These are phyloP conservation scores for Geotrichum europaeum DNA, from an alignment of 1,139 yeast species.

Conservation along the genomic window DNA sequence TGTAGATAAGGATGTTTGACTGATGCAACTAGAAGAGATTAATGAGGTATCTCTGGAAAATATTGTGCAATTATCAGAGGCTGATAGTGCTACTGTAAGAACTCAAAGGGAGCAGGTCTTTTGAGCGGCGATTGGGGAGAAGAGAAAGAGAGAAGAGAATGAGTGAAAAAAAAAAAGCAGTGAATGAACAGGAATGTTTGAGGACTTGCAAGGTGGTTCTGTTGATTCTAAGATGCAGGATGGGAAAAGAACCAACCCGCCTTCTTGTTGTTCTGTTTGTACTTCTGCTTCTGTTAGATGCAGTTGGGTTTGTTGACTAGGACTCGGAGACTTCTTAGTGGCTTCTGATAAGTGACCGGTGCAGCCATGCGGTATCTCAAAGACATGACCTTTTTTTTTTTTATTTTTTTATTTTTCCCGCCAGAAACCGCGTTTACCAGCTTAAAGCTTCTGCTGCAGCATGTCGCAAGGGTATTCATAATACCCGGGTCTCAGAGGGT, in stretches of 20 bases:
- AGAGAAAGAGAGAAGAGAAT: neutral
- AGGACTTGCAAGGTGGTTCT: neutral
- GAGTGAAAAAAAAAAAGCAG: neutral
- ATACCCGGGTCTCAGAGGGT: too few species aligned
- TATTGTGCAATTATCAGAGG: too few species aligned
- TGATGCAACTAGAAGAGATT: too few species aligned
- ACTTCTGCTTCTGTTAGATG: neutral
- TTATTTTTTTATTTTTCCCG: neutral
- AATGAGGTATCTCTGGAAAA: too few species aligned
- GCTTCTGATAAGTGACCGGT: neutral
- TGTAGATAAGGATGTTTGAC: neutral
- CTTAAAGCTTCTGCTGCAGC: too few species aligned
- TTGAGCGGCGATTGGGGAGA: neutral
- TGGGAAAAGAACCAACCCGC: neutral
- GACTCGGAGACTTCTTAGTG: neutral
- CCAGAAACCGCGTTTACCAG: neutral
- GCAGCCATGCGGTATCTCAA: neutral
- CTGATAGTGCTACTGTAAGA: neutral
- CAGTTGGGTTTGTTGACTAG: too few species aligned
- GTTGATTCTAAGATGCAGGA: neutral
- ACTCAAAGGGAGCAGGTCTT: neutral
- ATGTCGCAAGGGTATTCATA: too few species aligned
- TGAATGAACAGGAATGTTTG: neutral
- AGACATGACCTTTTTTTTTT: neutral
- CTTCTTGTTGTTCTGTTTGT: neutral